Percentiles rank a stretch among this genome's conserved stretches.
Evolutionary conservation across 139 green algal genomes (phyloP).

Genomic region (Micromonas pusilla): DNA sequence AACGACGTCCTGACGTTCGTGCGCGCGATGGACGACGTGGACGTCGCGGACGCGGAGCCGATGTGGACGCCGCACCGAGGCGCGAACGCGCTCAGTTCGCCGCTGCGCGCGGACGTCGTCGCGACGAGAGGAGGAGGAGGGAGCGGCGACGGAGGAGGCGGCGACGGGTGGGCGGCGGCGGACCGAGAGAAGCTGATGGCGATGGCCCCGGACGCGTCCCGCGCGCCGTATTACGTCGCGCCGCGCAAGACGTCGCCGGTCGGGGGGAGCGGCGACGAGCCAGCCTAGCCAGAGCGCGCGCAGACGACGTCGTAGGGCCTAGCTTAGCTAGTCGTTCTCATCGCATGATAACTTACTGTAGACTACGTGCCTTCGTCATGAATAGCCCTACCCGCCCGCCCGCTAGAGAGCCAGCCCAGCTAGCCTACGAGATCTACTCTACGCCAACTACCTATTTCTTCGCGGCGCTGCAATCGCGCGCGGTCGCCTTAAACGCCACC

Average conservation of each 20-base stretch:
- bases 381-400: neutral
- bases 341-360: too few species aligned
- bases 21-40: slow-evolving; percentile 1
- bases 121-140: neutral
- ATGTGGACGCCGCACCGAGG: slow-evolving; percentile 2
- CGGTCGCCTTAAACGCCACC: neutral
- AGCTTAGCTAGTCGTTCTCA: too few species aligned
- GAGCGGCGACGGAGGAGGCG: neutral
- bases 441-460: neutral
- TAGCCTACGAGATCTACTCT: neutral
- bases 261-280: neutral
- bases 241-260: neutral
- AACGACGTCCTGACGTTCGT: slow-evolving; percentile 5
- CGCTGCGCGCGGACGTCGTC: neutral
- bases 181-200: neutral
- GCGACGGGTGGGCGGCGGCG: neutral
- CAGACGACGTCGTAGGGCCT: too few species aligned
- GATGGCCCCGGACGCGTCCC: neutral
- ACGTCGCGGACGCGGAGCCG: neutral
- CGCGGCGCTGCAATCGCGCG: neutral
- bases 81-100: neutral
- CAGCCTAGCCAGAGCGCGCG: too few species aligned
- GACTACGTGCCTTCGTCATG: too few species aligned
- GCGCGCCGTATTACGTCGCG: neutral
- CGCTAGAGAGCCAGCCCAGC: neutral